A percentile compares a stretch with the other conserved stretches of the same genome.
Evolutionary conservation across 495 filamentous ascomycete genomes (phyloP).

Genomic region (Podospora pseudoanserina): DNA sequence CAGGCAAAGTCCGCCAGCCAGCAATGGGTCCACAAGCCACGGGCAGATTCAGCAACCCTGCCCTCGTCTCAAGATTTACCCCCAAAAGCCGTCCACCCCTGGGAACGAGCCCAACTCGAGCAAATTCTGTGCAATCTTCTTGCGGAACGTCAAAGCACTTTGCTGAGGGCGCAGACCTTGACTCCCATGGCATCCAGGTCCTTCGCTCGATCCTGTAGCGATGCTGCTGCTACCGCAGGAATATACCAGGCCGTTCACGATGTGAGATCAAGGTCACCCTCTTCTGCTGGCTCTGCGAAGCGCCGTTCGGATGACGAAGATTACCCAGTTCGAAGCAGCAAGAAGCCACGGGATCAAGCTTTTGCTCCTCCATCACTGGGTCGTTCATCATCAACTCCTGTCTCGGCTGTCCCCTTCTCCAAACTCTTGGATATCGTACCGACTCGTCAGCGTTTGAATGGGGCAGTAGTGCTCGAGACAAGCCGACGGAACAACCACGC

Average conservation of each 20-base stretch:
- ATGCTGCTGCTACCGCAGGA: neutral
- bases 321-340: neutral
- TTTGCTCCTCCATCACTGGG: neutral
- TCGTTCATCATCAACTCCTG: neutral
- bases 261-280: neutral
- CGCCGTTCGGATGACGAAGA: neutral
- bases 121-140: slow-evolving; percentile 18
- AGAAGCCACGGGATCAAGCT: neutral
- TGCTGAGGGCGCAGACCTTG: neutral
- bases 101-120: slow-evolving; percentile 21
- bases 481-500: neutral
- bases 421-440: neutral
- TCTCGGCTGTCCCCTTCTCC: neutral
- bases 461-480: neutral
- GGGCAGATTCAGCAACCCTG: slow-evolving; percentile 13
- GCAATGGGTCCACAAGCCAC: slow-evolving; percentile 24
- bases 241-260: neutral
- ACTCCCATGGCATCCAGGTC: neutral
- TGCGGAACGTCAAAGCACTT: neutral
- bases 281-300: neutral
- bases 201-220: neutral
- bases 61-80: slow-evolving; percentile 1
- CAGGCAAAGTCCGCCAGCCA: slow-evolving; percentile 20
- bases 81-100: slow-evolving; percentile 16
- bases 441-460: neutral